Evolutionary conservation across 1,139 yeast genomes (phyloP).

Genomic region (Suhomyces maxii): DNA sequence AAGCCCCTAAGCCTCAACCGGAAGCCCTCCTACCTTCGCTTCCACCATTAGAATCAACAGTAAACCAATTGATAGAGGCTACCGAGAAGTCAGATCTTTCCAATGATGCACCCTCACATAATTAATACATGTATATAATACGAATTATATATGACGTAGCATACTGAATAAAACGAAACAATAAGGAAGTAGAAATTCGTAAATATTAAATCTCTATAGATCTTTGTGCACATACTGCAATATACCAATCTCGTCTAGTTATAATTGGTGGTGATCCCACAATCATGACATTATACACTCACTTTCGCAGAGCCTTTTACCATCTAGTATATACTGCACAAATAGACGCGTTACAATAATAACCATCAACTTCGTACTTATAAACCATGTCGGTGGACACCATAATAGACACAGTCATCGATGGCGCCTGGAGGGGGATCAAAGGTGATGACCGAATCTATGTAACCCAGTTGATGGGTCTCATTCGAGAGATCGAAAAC

Average conservation of each 20-base stretch:
- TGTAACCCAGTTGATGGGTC: slow-evolving; percentile 26
- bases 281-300: too few species aligned
- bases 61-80: not conserved
- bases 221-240: too few species aligned
- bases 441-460: slow-evolving; percentile 23
- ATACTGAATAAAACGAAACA: too few species aligned
- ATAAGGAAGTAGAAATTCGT: too few species aligned
- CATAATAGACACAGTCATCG: slow-evolving; percentile 19
- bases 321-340: not conserved
- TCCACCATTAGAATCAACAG: not conserved
- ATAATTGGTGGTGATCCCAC: too few species aligned
- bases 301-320: not conserved
- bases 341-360: slow-evolving; percentile 1
- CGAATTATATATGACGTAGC: too few species aligned
- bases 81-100: not conserved
- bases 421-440: slow-evolving; percentile 30
- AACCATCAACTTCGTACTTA: not conserved
- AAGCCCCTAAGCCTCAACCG: too few species aligned
- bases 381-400: slow-evolving; percentile 2
- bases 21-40: not conserved
- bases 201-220: too few species aligned
- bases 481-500: slow-evolving; percentile 30
- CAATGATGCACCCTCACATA: too few species aligned
- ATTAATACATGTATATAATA: too few species aligned
- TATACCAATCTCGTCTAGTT: too few species aligned